A percentile compares a stretch with the other conserved stretches of the same genome.
phyloP scores from a whole-genome alignment of 106 monocot species.

The Narthecium ossifragum region DNA sequence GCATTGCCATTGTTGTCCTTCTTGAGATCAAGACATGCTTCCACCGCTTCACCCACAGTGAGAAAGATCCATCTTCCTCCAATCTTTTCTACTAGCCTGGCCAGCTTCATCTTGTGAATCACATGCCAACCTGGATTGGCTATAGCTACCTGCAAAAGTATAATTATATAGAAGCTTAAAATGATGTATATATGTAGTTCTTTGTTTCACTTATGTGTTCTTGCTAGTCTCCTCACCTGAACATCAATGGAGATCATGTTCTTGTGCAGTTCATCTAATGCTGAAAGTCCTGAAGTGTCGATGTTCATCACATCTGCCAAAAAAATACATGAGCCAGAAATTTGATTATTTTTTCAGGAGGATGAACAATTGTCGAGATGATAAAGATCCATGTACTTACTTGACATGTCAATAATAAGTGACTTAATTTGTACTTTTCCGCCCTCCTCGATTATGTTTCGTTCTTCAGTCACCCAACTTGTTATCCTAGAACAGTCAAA shows the following conservation, averaged over 20 bases:
- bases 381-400: slow-evolving; percentile 18
- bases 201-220: background rate
- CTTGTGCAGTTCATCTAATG: slow-evolving; percentile 60
- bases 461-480: slow-evolving; percentile 35
- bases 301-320: slow-evolving; percentile 77
- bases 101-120: slow-evolving; percentile 74
- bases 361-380: background rate
- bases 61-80: slow-evolving; percentile 55
- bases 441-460: slow-evolving; percentile 16
- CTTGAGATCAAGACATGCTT: slow-evolving; percentile 43
- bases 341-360: background rate
- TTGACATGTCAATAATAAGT: slow-evolving; percentile 81
- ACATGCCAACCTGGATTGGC: slow-evolving; percentile 65
- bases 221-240: slow-evolving; percentile 32
- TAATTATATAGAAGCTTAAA: background rate
- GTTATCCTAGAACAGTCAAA: slow-evolving; percentile 34
- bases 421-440: slow-evolving; percentile 27
- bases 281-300: slow-evolving; percentile 62
- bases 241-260: slow-evolving; percentile 38
- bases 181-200: background rate
- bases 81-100: slow-evolving; percentile 36
- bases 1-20: slow-evolving; percentile 6
- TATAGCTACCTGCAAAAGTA: slow-evolving; percentile 44
- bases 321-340: background rate
- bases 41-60: slow-evolving; percentile 67